Conservation (phyloP, 345 rosid species). For the Carallia brachiata region DNA sequence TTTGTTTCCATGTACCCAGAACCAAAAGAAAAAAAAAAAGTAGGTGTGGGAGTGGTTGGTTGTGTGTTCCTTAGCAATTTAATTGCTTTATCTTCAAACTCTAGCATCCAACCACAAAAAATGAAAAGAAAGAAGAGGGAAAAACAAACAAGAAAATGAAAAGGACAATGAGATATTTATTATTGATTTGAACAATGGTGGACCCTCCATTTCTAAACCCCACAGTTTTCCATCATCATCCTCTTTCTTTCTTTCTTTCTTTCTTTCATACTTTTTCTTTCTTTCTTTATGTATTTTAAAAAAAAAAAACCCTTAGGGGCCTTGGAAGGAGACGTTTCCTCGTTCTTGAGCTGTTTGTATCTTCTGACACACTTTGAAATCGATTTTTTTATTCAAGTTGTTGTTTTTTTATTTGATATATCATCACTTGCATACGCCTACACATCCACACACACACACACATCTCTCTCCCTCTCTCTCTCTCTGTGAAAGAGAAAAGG, state of each 20-base stretch:
- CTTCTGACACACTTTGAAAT: conserved; percentile 46
- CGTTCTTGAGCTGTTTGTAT: conserved; percentile 70
- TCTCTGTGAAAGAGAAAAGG: background rate
- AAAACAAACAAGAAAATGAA: conserved; percentile 17
- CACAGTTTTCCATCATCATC: conserved; percentile 29
- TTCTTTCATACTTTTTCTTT: conserved; percentile 20
- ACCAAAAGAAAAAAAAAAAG: too few relatives aligned
- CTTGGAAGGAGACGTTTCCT: conserved; percentile 79
- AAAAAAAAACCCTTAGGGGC: conserved; percentile 3
- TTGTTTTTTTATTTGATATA: background rate
- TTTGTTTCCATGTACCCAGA: too few relatives aligned
- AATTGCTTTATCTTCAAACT: conserved; percentile 61
- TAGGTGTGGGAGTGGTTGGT: conserved; percentile 42
- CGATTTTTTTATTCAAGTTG: background rate
- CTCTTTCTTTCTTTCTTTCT: conserved; percentile 9
- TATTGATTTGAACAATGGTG: conserved; percentile 29
- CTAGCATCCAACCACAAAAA: conserved; percentile 47
- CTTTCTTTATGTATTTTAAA: conserved; percentile 20
- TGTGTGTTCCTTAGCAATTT: conserved; percentile 35
- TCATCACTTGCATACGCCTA: background rate
- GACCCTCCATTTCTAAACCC: conserved; percentile 20
- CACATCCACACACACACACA: background rate
- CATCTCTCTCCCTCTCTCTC: conserved; percentile 3
- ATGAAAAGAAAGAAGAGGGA: background rate
- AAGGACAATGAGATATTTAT: conserved; percentile 54